Percentiles rank a stretch among this genome's conserved stretches.
Conservation (phyloP, 495 filamentous ascomycete species). For the Penicillium coffeae region DNA sequence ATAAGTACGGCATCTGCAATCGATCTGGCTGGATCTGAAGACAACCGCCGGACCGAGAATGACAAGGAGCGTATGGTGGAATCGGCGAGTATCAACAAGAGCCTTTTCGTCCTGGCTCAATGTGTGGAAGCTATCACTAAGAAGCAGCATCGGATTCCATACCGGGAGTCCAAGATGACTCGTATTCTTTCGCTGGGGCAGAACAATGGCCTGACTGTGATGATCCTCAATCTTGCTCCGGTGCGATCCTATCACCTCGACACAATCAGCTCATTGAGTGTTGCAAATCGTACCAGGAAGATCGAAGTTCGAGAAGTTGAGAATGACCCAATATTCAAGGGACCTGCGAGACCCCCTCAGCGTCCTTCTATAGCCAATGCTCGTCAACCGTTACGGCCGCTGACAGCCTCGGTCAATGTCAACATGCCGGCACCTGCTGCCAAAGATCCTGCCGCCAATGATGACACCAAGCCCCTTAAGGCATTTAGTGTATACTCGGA, state of each 20-base stretch:
- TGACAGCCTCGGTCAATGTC: conserved; percentile 57
- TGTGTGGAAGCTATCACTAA: conserved; percentile 92
- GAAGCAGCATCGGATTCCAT: conserved; percentile 79
- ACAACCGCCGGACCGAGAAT: conserved; percentile 92
- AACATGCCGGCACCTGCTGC: conserved; percentile 49
- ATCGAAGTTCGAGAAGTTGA: conserved; percentile 94
- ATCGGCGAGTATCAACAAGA: conserved; percentile 98
- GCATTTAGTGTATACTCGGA: conserved; percentile 82
- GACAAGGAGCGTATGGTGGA: conserved; percentile 89
- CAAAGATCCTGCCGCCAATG: conserved; percentile 47
- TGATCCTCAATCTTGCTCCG: conserved; percentile 93
- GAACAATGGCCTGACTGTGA: conserved; percentile 91
- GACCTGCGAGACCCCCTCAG: conserved; percentile 51
- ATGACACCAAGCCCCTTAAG: conserved; percentile 68
- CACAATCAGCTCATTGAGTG: conserved; percentile 88
- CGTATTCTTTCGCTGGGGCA: conserved; percentile 88
- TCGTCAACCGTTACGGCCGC: conserved; percentile 73
- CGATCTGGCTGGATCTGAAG: conserved; percentile 93
- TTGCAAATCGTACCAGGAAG: conserved; percentile 92
- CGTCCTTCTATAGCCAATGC: conserved; percentile 43
- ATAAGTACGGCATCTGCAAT: conserved; percentile 89
- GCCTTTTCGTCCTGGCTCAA: conserved; percentile 88
- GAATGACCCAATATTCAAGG: conserved; percentile 83
- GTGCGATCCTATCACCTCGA: conserved; percentile 86
- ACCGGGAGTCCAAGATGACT: conserved; percentile 96